Evolutionary conservation across 2,329 filamentous ascomycete species (phyloP).

Genomic region (Talaromyces islandicus): DNA sequence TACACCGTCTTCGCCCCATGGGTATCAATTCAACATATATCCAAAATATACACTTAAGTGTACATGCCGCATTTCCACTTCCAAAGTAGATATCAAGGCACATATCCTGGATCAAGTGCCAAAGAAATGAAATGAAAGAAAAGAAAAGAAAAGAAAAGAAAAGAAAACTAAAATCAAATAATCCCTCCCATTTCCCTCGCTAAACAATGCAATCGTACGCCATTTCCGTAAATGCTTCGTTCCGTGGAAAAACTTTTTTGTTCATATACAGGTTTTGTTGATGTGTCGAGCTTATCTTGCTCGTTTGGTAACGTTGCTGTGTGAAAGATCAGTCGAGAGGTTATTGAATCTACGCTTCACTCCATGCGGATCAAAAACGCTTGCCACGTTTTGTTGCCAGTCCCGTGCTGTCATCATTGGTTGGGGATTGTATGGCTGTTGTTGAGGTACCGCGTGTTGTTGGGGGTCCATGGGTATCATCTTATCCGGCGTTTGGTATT

Average conservation of each 20-base stretch:
- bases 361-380: constrained; percentile 41
- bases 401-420: constrained; percentile 40
- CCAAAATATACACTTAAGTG: constrained; percentile 1
- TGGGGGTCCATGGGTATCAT: constrained; percentile 20
- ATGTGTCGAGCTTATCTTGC: constrained; percentile 18
- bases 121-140: not conserved
- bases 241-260: not conserved
- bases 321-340: constrained; percentile 23
- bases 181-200: not conserved
- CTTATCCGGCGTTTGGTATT: constrained; percentile 24
- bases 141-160: not conserved
- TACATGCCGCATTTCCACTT: not conserved
- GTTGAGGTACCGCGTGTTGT: constrained; percentile 27
- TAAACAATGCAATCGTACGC: not conserved
- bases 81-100: not conserved
- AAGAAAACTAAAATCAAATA: not conserved
- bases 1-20: not conserved
- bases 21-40: not conserved
- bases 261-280: not conserved
- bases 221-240: not conserved
- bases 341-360: constrained; percentile 41
- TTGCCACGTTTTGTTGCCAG: constrained; percentile 45
- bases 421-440: constrained; percentile 23
- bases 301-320: constrained; percentile 26
- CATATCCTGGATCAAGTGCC: not conserved